A percentile compares a stretch with the other conserved stretches of the same genome.
phyloP scores from a whole-genome alignment of 2,329 filamentous ascomycete species.

The Xylariaceae sp. region DNA sequence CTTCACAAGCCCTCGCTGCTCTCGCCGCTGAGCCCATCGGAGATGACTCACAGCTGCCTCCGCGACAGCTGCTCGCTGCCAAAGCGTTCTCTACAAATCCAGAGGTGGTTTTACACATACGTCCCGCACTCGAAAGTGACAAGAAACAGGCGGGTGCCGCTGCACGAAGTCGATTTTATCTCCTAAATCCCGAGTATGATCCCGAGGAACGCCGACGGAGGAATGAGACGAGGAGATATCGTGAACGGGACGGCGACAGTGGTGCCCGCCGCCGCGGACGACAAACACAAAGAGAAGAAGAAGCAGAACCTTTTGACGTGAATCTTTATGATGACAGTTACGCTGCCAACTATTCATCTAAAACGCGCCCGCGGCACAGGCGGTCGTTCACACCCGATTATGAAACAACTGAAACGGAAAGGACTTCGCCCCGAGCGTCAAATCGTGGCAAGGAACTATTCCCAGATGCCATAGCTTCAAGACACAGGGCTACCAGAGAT shows the following conservation, averaged over 20 bases:
- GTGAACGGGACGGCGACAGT: conserved; percentile 47
- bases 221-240: conserved; percentile 54
- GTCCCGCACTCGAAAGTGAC: conserved; percentile 69
- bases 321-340: conserved; percentile 77
- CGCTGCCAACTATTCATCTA: conserved; percentile 31
- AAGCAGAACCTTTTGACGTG: conserved; percentile 59
- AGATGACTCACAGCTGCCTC: conserved; percentile 51
- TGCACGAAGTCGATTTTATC: conserved; percentile 81
- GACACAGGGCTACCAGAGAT: conserved; percentile 34
- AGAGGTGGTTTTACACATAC: conserved; percentile 63
- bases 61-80: conserved; percentile 61
- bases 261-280: conserved; percentile 31
- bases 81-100: conserved; percentile 65
- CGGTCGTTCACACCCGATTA: conserved; percentile 35
- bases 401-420: conserved; percentile 19
- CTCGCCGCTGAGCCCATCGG: conserved; percentile 48
- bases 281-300: conserved; percentile 42
- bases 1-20: conserved; percentile 50
- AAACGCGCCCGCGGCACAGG: conserved; percentile 25
- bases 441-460: conserved; percentile 62
- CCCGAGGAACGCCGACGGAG: conserved; percentile 65
- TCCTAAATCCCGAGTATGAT: conserved; percentile 85
- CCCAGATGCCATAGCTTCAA: conserved; percentile 35
- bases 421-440: conserved; percentile 29
- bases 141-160: conserved; percentile 75